These are phyloP conservation scores for Flaveria robusta DNA, from an alignment of 129 eudicot species.

Conservation along the genomic window DNA sequence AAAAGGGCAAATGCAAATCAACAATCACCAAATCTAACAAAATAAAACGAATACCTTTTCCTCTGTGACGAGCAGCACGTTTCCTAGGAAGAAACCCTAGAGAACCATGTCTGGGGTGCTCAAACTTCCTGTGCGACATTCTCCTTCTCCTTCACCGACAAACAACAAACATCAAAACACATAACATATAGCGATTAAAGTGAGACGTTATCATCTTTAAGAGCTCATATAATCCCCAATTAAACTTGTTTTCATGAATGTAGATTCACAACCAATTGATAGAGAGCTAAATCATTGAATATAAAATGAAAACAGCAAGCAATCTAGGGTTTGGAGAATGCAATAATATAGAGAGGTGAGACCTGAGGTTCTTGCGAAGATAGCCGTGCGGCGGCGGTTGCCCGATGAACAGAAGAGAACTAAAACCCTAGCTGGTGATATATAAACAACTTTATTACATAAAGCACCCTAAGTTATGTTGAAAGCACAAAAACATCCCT, in stretches of 20 bases:
- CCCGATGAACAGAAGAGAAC: neutral
- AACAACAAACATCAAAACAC: neutral
- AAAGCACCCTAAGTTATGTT: slow-evolving; percentile 9
- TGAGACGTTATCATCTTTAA: too few relatives aligned
- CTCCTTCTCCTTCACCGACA: neutral
- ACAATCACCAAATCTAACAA: neutral
- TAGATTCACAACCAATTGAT: too few relatives aligned
- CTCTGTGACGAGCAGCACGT: slow-evolving; percentile 67
- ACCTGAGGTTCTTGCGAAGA: slow-evolving; percentile 26
- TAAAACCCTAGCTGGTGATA: slow-evolving; percentile 38
- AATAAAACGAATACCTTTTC: slow-evolving; percentile 38
- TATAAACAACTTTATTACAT: neutral
- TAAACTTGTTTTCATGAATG: neutral
- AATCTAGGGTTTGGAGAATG: too few relatives aligned
- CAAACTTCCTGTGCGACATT: slow-evolving; percentile 68
- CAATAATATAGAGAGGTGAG: neutral
- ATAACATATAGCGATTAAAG: too few relatives aligned
- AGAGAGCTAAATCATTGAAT: too few relatives aligned
- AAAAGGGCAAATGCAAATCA: neutral
- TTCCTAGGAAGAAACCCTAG: slow-evolving; percentile 65
- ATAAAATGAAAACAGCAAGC: neutral
- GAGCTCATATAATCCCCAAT: neutral
- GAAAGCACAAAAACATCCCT: neutral
- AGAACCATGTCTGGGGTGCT: slow-evolving; percentile 52
- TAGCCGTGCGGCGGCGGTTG: slow-evolving; percentile 33